These are phyloP conservation scores for Nemania sp. DNA, from an alignment of 2,329 filamentous ascomycete genomes.

Conservation along the genomic window DNA sequence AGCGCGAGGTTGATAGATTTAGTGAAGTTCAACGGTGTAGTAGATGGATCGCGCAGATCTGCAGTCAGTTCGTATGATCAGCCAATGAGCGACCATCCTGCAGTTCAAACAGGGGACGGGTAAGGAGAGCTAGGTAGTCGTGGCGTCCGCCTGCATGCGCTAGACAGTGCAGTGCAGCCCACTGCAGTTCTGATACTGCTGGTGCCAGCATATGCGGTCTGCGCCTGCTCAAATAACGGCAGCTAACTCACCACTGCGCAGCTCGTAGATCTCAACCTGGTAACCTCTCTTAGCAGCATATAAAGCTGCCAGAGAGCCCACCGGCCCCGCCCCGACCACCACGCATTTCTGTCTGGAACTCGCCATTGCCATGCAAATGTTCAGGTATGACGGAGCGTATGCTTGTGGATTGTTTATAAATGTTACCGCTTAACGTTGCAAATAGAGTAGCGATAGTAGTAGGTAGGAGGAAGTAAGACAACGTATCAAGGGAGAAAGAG, in stretches of 20 bases:
- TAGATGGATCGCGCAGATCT: conserved; percentile 87
- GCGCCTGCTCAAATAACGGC: no score
- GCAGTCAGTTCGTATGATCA: neutral
- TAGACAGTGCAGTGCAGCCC: no score
- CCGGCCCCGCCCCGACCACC: conserved; percentile 89
- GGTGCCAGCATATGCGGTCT: no score
- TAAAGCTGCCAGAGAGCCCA: conserved; percentile 86
- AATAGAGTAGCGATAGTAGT: no score
- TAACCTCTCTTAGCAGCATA: conserved; percentile 90
- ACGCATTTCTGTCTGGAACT: conserved; percentile 65
- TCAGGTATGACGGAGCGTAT: neutral
- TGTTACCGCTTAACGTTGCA: no score
- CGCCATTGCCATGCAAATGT: conserved; percentile 9
- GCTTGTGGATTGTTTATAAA: no score
- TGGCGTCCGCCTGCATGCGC: no score
- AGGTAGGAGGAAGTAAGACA: no score
- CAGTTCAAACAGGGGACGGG: neutral
- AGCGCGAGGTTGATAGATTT: conserved; percentile 98
- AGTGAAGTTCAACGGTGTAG: conserved; percentile 88
- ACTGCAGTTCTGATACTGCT: no score
- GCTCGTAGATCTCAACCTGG: conserved; percentile 90
- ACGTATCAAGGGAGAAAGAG: no score
- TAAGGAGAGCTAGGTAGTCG: no score
- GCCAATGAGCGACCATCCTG: conserved; percentile 15
- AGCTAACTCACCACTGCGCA: conserved; percentile 81